Evolutionary conservation across 2,329 filamentous ascomycete species (phyloP).

Genomic region (Penicillium sp.): DNA sequence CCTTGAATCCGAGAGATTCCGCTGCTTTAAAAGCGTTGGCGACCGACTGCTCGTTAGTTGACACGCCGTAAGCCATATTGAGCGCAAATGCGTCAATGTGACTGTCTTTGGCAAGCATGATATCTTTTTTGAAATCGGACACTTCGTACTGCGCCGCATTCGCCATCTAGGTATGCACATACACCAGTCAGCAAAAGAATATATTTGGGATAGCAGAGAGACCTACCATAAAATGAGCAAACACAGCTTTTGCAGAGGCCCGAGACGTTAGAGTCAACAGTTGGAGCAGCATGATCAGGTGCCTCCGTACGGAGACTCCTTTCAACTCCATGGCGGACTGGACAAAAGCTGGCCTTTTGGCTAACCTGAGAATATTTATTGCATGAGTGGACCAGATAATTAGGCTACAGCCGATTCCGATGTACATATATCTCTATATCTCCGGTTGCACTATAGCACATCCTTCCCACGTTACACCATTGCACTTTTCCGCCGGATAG

Average conservation of each 20-base stretch:
- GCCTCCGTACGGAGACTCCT: not conserved
- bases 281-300: not conserved
- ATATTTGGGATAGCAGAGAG: too few species aligned
- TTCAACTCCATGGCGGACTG: not conserved
- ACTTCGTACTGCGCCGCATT: not conserved
- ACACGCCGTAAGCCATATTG: constrained; percentile 3
- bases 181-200: not conserved
- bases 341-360: not conserved
- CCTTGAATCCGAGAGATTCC: constrained; percentile 25
- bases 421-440: not conserved
- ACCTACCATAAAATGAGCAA: not conserved
- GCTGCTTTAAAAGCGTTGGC: constrained; percentile 6
- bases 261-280: not conserved
- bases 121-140: not conserved
- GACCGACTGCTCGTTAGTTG: constrained; percentile 1
- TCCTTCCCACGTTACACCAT: not conserved
- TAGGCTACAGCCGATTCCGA: not conserved
- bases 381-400: not conserved
- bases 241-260: not conserved
- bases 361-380: not conserved
- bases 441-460: not conserved
- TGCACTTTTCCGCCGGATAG: not conserved
- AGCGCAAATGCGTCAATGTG: not conserved
- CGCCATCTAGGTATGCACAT: not conserved
- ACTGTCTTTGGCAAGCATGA: not conserved